A percentile compares a stretch with the other conserved stretches of the same genome.
phyloP scores from a whole-genome alignment of 2,329 filamentous ascomycete species.

The Cladosporium sphaerospermum region DNA sequence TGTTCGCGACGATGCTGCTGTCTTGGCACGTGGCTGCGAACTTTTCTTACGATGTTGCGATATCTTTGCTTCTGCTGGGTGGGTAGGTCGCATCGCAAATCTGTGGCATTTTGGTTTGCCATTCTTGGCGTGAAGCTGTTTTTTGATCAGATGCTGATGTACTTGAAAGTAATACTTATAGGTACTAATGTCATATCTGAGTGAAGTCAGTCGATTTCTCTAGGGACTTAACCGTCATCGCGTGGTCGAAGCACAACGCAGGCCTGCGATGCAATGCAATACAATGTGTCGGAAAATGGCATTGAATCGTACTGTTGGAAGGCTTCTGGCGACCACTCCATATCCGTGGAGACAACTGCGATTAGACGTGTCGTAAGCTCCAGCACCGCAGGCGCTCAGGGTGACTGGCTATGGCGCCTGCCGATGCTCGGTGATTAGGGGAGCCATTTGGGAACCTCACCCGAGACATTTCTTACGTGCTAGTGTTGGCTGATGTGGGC shows the following conservation, averaged over 20 bases:
- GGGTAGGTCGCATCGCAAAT: conserved; percentile 13
- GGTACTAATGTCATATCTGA: conserved; percentile 2
- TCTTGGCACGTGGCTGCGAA: conserved; percentile 31
- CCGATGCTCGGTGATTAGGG: conserved; percentile 4
- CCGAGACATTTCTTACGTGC: conserved; percentile 9
- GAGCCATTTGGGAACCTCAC: conserved; percentile 4
- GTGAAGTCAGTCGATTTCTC: not conserved
- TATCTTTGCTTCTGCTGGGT: conserved; percentile 30
- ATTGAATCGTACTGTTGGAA: conserved; percentile 24
- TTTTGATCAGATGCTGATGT: not conserved
- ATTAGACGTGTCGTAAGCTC: conserved; percentile 10
- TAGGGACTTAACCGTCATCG: conserved; percentile 20
- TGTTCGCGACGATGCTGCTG: conserved; percentile 27
- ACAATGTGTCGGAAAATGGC: conserved; percentile 17
- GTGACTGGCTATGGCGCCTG: conserved; percentile 4
- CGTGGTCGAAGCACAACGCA: conserved; percentile 8
- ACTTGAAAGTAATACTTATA: not conserved
- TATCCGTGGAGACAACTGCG: conserved; percentile 24
- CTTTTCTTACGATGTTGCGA: conserved; percentile 26
- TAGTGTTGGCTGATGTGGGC: conserved; percentile 4
- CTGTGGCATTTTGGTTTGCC: not conserved
- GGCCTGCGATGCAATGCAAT: conserved; percentile 13
- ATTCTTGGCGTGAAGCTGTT: not conserved
- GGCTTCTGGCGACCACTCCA: conserved; percentile 24
- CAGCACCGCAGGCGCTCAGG: conserved; percentile 1